phyloP scores from a whole-genome alignment of 257 asterid genomes.

The Agastache rugosa region DNA sequence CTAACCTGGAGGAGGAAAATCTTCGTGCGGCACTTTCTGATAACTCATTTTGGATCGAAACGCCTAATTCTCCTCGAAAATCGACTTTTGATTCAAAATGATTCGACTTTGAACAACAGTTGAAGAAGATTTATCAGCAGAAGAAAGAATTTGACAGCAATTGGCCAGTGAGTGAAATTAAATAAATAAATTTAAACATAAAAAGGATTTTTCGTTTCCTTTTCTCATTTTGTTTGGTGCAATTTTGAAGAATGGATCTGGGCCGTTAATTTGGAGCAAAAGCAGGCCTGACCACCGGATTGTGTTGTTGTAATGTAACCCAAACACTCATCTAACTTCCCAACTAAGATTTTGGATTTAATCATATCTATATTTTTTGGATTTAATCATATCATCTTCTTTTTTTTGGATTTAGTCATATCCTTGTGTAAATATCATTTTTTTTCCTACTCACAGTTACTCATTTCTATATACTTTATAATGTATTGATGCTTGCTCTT shows the following conservation, averaged over 20 bases:
- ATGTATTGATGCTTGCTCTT: too few species aligned
- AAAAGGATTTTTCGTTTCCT: neutral
- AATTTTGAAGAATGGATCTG: neutral
- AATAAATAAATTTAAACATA: neutral
- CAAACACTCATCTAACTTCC: neutral
- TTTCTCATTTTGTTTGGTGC: neutral
- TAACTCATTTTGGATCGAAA: slow-evolving; percentile 45
- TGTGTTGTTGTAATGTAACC: neutral
- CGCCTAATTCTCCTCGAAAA: slow-evolving; percentile 28
- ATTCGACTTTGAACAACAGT: neutral
- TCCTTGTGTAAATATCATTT: too few species aligned
- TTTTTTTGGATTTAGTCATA: too few species aligned
- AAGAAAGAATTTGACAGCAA: neutral
- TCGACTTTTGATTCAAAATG: neutral
- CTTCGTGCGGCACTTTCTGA: slow-evolving; percentile 45
- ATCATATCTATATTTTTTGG: neutral
- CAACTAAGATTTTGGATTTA: neutral
- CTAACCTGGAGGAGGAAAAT: slow-evolving; percentile 57
- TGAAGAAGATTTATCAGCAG: slow-evolving; percentile 22
- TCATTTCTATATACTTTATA: too few species aligned
- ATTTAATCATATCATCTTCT: too few species aligned
- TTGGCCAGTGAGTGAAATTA: neutral
- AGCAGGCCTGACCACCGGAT: neutral
- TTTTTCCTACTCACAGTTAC: too few species aligned
- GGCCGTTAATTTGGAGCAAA: neutral